A percentile compares a stretch with the other conserved stretches of the same genome.
phyloP scores from a whole-genome alignment of 345 rosid species.

The Populus simonii region DNA sequence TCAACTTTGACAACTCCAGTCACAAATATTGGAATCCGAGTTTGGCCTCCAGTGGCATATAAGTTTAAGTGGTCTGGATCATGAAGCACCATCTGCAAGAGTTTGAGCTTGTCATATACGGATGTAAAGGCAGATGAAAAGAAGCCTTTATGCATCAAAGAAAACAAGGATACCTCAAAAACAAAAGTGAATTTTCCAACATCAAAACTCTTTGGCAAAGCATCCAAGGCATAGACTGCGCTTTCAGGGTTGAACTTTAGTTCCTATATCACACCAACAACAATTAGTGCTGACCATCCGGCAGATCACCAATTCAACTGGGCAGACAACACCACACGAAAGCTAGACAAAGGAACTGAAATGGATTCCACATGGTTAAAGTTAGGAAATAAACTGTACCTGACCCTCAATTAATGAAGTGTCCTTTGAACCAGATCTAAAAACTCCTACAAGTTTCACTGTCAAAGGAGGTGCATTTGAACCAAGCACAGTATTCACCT shows the following conservation, averaged over 20 bases:
- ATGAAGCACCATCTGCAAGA: constrained; percentile 53
- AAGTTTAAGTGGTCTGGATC: constrained; percentile 53
- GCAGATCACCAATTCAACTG: background rate
- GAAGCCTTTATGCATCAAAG: background rate
- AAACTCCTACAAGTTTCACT: constrained; percentile 64
- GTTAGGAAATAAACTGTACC: constrained; percentile 37
- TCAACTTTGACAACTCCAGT: constrained; percentile 66
- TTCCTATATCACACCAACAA: constrained; percentile 45
- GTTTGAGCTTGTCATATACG: constrained; percentile 4
- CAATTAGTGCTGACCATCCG: background rate
- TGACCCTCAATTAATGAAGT: constrained; percentile 57
- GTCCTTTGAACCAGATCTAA: constrained; percentile 47
- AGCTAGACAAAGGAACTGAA: constrained; percentile 7
- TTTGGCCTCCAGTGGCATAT: constrained; percentile 61
- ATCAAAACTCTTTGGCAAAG: constrained; percentile 56
- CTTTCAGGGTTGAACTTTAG: constrained; percentile 62
- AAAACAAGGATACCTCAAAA: constrained; percentile 64
- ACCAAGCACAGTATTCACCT: constrained; percentile 79
- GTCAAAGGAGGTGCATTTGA: constrained; percentile 76
- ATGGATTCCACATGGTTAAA: constrained; percentile 2
- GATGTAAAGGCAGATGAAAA: constrained; percentile 11
- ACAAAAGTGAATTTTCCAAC: constrained; percentile 77
- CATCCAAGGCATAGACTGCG: constrained; percentile 46
- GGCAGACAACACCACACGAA: constrained; percentile 7
- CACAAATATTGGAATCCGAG: constrained; percentile 52